phyloP scores from a whole-genome alignment of 2,329 filamentous ascomycete species.

The Drechslera avenae region DNA sequence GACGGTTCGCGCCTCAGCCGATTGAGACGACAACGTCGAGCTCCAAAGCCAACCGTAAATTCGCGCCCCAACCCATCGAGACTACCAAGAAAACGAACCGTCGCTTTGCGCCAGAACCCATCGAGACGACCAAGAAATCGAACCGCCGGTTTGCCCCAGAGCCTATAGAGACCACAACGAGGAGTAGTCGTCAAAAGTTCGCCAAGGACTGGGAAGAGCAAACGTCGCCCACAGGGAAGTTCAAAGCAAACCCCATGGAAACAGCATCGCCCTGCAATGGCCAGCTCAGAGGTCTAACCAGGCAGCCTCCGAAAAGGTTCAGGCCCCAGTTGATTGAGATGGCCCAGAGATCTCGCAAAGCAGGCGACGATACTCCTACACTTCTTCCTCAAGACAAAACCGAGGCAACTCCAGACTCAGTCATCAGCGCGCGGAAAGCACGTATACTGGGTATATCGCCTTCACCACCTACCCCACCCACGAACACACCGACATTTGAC shows the following conservation, averaged over 20 bases:
- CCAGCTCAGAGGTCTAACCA: conserved; percentile 27
- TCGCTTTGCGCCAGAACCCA: conserved; percentile 70
- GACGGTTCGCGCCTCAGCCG: conserved; percentile 41
- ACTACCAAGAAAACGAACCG: conserved; percentile 38
- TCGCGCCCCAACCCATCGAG: conserved; percentile 48
- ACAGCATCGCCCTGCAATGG: conserved; percentile 32
- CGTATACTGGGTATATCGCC: conserved; percentile 56
- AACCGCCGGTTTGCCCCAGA: conserved; percentile 56
- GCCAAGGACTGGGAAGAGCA: conserved; percentile 34
- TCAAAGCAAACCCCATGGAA: conserved; percentile 38
- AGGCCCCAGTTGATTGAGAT: conserved; percentile 83
- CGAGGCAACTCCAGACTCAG: conserved; percentile 64
- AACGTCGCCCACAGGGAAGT: conserved; percentile 28
- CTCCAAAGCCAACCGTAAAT: conserved; percentile 56
- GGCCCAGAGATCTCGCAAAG: conserved; percentile 71
- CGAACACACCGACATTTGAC: conserved; percentile 43
- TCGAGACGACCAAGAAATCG: conserved; percentile 67
- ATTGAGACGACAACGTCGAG: conserved; percentile 47
- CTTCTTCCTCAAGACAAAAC: conserved; percentile 72
- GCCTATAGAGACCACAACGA: conserved; percentile 42
- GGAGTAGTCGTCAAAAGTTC: conserved; percentile 37
- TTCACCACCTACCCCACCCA: conserved; percentile 56
- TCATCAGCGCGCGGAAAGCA: conserved; percentile 31
- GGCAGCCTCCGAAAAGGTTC: conserved; percentile 58
- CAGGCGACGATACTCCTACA: conserved; percentile 67